phyloP scores from a whole-genome alignment of 371 early-diverging fungal genomes.

The Funneliformis caledonium region DNA sequence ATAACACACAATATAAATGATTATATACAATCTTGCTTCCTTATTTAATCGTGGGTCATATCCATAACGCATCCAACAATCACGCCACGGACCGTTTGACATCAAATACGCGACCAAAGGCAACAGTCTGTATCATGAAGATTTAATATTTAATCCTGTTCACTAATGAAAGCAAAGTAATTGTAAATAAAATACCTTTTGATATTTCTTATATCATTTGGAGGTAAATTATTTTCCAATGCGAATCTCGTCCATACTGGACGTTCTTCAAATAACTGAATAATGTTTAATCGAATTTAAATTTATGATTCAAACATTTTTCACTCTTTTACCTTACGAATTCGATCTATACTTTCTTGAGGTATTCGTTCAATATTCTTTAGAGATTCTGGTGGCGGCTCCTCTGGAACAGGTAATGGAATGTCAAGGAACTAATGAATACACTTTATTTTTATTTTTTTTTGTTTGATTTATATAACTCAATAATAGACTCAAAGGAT shows the following conservation, averaged over 20 bases:
- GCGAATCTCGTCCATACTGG: slow-evolving; percentile 63
- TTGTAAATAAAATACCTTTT: slow-evolving; percentile 35
- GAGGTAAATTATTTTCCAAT: slow-evolving; percentile 46
- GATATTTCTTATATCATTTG: slow-evolving; percentile 43
- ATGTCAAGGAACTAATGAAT: background rate
- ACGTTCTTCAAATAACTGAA: slow-evolving; percentile 54
- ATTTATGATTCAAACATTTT: slow-evolving; percentile 43
- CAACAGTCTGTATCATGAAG: slow-evolving; percentile 45
- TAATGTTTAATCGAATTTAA: slow-evolving; percentile 46
- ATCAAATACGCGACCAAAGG: slow-evolving; percentile 53
- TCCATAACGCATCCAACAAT: slow-evolving; percentile 66
- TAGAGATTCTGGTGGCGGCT: slow-evolving; percentile 39
- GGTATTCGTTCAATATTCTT: slow-evolving; percentile 42
- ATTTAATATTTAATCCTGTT: background rate
- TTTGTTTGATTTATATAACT: background rate
- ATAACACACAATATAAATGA: background rate
- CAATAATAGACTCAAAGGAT: slow-evolving; percentile 34
- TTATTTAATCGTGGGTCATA: slow-evolving; percentile 61
- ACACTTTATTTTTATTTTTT: background rate
- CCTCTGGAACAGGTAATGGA: slow-evolving; percentile 40
- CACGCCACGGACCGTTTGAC: slow-evolving; percentile 64
- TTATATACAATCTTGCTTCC: slow-evolving; percentile 53
- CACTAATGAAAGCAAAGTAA: background rate
- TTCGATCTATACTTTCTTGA: slow-evolving; percentile 30
- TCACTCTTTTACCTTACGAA: slow-evolving; percentile 36